Evolutionary conservation across 257 asterid genomes (phyloP), one percentile per base, ranked within the genome.

Genomic region (Nicotiana benthamiana): DNA sequence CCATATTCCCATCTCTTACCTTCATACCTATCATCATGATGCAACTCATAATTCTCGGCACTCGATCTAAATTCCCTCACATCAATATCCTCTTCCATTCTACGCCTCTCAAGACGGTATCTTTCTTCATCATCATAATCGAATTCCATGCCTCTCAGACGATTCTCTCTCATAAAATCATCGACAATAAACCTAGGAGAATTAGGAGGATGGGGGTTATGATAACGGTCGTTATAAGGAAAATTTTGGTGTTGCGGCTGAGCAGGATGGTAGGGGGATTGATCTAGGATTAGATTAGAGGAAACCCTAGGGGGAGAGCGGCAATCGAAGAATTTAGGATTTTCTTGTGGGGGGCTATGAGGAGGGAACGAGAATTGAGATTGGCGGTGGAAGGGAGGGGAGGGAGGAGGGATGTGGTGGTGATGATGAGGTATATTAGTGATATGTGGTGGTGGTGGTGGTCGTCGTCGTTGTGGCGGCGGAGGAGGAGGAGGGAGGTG

Each of bases 361-460:
- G 75, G 82, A n/a, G 70, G 86, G 34, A 83, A 86, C 18, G 92
- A 85, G 32, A 86, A 82, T 22, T 77, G 83, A 52, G 82, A 24
- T 79, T 76, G 80, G 61, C 79, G 78, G 32, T 84, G 70, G 56
- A 79, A 84, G 60, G 74, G 82, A 26, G 60, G 75, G 20, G 75
- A 76, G 32, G 84, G 78, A 20, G 68, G 75, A 13, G 87, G 84
- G 77, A 70, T 70, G 1, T 43, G 77, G 59, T 28, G 59, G 36
- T 70, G 77, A 6, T 53, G 77, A 43, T 32, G 86, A 61, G 56
- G 80, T 62, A 48, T 5, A 22, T 34, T 32, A 34, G 3, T 81
- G 81, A 43, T 87, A 86, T 13, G 84, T 86, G 81, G 86, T 28
- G 88, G 92, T 2, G 82, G 90, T 20, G 82, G 86, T 64, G 28